These are phyloP conservation scores for Lanmaoa rubissima DNA, from an alignment of 768 basidiomycete species.

Conservation along the genomic window DNA sequence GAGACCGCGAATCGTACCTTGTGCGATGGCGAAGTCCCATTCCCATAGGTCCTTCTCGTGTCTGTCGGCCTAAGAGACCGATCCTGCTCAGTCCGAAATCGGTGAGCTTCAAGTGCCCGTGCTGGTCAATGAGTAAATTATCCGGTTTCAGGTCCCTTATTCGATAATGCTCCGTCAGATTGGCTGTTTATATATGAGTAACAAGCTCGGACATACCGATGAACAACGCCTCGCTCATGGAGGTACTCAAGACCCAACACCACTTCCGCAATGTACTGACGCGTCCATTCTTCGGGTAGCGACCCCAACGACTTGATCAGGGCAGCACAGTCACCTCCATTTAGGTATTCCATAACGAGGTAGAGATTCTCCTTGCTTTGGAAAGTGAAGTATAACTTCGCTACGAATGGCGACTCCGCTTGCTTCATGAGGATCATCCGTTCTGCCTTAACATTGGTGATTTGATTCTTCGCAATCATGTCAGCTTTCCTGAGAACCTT, in stretches of 20 bases:
- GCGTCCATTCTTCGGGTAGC: conserved; percentile 95
- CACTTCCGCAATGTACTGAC: conserved; percentile 95
- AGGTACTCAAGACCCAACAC: conserved; percentile 93
- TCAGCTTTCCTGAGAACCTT: conserved; percentile 99
- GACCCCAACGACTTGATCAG: conserved; percentile 94
- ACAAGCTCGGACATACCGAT: conserved; percentile 65
- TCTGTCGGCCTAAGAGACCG: conserved; percentile 97
- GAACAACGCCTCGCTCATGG: conserved; percentile 93
- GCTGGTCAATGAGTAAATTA: conserved; percentile 94
- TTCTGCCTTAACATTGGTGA: conserved; percentile 99
- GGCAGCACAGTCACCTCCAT: conserved; percentile 96
- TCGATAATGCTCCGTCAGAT: conserved; percentile 4
- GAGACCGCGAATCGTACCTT: conserved; percentile 64
- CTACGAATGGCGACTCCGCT: conserved; percentile 96
- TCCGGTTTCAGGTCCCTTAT: conserved; percentile 94
- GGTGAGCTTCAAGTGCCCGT: conserved; percentile 96
- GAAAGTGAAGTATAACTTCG: conserved; percentile 97
- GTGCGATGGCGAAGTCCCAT: conserved; percentile 53
- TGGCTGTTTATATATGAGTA: background rate
- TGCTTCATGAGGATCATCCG: conserved; percentile 99
- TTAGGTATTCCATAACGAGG: conserved; percentile 99
- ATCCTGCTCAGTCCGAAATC: conserved; percentile 97
- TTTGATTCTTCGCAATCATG: conserved; percentile 99
- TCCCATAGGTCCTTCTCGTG: conserved; percentile 55
- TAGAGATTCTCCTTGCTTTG: conserved; percentile 99